Percentiles rank a stretch among this genome's conserved stretches.
Evolutionary conservation across 2,329 filamentous ascomycete genomes (phyloP).

Genomic region (Paramyrothecium roridum): DNA sequence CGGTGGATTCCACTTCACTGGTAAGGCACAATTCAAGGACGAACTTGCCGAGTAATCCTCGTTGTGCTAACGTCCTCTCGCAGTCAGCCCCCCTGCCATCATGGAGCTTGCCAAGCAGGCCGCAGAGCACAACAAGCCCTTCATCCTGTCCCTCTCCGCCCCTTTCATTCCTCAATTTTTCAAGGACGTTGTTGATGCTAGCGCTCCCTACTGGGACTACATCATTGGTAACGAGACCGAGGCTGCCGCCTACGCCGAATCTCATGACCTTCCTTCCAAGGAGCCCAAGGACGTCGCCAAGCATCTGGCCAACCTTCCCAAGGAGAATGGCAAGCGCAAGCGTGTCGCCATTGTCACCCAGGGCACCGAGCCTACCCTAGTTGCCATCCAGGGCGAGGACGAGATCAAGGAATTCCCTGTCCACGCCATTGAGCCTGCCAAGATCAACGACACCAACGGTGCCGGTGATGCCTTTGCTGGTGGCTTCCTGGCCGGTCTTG

Average conservation of each 20-base stretch:
- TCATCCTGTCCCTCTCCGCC: conserved; percentile 87
- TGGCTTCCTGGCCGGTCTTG: conserved; percentile 85
- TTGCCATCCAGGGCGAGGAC: conserved; percentile 70
- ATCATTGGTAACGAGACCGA: conserved; percentile 97
- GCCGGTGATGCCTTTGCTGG: conserved; percentile 96
- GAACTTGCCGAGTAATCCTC: background rate
- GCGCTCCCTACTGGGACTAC: conserved; percentile 90
- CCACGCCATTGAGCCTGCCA: conserved; percentile 68
- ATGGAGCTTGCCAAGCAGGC: conserved; percentile 89
- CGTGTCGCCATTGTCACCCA: conserved; percentile 91
- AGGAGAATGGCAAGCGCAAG: conserved; percentile 83
- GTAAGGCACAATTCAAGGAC: conserved; percentile 23
- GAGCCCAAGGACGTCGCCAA: conserved; percentile 83
- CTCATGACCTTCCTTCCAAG: conserved; percentile 70
- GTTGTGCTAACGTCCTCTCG: background rate
- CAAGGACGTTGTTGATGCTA: conserved; percentile 88
- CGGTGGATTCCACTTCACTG: conserved; percentile 93
- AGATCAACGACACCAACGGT: conserved; percentile 95
- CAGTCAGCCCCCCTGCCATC: conserved; percentile 85
- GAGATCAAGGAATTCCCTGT: conserved; percentile 77
- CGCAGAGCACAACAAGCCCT: conserved; percentile 82
- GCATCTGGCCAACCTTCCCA: conserved; percentile 81
- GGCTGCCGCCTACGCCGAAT: conserved; percentile 81
- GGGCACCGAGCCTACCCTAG: conserved; percentile 85
- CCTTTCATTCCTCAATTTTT: conserved; percentile 98